Percentiles rank a stretch among this genome's conserved stretches.
Evolutionary conservation across 169 alveolate species (phyloP).

Genomic region (Eimeria tenella): DNA sequence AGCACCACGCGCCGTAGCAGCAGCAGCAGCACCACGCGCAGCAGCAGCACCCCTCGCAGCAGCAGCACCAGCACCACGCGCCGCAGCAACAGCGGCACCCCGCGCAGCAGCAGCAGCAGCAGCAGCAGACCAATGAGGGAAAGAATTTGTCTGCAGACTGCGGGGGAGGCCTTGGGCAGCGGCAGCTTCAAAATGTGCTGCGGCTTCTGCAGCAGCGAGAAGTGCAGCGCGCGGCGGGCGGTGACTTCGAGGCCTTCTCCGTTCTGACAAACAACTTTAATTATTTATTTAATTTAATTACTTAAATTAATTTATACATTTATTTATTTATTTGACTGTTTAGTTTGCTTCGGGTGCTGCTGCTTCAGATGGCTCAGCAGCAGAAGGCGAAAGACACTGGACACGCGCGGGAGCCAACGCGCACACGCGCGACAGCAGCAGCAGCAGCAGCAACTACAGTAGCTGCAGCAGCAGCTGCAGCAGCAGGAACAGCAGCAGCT

Average conservation of each 20-base stretch:
- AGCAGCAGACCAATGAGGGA: constrained; percentile 9
- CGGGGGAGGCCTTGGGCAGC: constrained; percentile 7
- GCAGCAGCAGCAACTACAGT: too few relatives aligned
- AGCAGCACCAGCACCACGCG: background rate
- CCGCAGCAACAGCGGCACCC: background rate
- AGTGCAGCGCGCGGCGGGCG: background rate
- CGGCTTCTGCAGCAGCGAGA: background rate
- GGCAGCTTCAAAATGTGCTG: background rate
- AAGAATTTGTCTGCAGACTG: constrained; percentile 4
- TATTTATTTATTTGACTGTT: background rate
- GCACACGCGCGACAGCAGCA: too few relatives aligned
- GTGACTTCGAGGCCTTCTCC: constrained; percentile 41
- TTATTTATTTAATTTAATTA: background rate
- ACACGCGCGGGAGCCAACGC: too few relatives aligned
- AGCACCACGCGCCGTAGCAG: background rate
- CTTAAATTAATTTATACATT: background rate
- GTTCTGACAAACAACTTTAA: background rate
- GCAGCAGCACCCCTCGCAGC: background rate
- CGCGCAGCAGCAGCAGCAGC: background rate
- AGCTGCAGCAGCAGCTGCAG: too few relatives aligned
- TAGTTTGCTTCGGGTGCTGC: too few relatives aligned
- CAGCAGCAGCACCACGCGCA: background rate
- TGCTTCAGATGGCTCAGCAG: too few relatives aligned
- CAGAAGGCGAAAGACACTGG: too few relatives aligned
- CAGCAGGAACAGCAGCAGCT: too few relatives aligned